Evolutionary conservation across 257 asterid genomes (phyloP).

Genomic region (Capsicum baccatum): DNA sequence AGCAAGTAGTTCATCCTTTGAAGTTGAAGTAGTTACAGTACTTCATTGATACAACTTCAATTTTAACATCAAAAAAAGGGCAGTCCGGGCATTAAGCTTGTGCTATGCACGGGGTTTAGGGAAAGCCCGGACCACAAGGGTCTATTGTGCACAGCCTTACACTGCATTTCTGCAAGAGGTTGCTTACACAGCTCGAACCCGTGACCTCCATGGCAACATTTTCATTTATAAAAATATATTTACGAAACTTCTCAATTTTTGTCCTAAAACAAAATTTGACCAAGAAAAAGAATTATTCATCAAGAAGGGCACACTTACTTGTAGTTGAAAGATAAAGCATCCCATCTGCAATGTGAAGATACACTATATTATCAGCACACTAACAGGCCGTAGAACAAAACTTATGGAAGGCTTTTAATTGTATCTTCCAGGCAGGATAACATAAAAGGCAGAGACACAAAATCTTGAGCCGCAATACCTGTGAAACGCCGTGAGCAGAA

Average conservation of each 20-base stretch:
- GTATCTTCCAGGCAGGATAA: background rate
- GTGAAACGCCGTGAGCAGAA: background rate
- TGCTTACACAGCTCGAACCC: no score
- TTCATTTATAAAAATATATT: background rate
- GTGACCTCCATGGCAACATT: no score
- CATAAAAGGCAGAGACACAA: background rate
- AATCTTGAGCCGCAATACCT: background rate
- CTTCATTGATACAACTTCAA: background rate
- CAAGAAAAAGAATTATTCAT: background rate
- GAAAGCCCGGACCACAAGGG: no score
- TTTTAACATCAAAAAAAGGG: no score
- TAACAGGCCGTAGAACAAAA: background rate
- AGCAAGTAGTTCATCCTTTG: slow-evolving; percentile 1
- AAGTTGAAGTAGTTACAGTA: slow-evolving; percentile 21
- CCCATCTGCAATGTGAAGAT: slow-evolving; percentile 67
- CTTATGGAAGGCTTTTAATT: background rate
- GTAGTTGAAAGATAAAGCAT: slow-evolving; percentile 68
- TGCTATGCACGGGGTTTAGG: no score
- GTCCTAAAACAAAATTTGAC: background rate
- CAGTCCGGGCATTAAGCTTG: no score
- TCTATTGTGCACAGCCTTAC: no score
- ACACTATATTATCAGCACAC: slow-evolving; percentile 36
- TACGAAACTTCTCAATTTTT: background rate
- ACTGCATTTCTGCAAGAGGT: no score
- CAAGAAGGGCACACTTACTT: slow-evolving; percentile 52